Evolutionary conservation across 768 basidiomycete species (phyloP), one percentile per base, ranked within the genome.

Genomic region (Trametes maxima): DNA sequence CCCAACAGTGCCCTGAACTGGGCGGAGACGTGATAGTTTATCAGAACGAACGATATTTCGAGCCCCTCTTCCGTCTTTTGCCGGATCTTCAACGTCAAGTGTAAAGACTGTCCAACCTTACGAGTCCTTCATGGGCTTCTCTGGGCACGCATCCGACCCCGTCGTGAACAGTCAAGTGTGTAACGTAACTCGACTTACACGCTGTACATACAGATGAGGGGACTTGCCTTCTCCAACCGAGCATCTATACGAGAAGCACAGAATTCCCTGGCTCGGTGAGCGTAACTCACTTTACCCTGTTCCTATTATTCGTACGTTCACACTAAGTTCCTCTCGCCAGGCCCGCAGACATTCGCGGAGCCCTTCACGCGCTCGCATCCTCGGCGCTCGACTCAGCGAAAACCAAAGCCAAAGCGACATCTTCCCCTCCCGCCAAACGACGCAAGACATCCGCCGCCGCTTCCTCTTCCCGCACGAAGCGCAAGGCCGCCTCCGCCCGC

Each of bases 151-250:
- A 33, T 33, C 28, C 28, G 28, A 33, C 28, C 28, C 28, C 28
- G 28, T 33, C 28, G 28, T 33, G 28, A 8, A 8, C 28, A 33
- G 28, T 33, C 28, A 33, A 33, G 28, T 33, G 28, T 33, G 28
- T 8, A 33, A 33, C 28, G 28, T 33, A 33, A 33, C 28, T 33
- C 28, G 28, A 33, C 28, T 33, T 33, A 33, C 28, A 36, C 16
- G n/a, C 17, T 10, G 2, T 8, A 28, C 16, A 11, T 8, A 28
- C 58, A 88, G 86, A 86, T 87, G 83, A 82, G 82, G 67, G 86
- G 86, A 7, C 74, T 88, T 13, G 85, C 85, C 5, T 76, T 86
- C 21, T 81, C 85, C 1, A 86, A 84, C 67, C 80, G 80, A n/a
- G 75, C 75, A 19, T 69, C 81, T 44, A 77, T 88, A 10, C 82